Base-by-base conservation (phyloP, 305 asterid species). In the Fraxinus baroniana region DNA sequence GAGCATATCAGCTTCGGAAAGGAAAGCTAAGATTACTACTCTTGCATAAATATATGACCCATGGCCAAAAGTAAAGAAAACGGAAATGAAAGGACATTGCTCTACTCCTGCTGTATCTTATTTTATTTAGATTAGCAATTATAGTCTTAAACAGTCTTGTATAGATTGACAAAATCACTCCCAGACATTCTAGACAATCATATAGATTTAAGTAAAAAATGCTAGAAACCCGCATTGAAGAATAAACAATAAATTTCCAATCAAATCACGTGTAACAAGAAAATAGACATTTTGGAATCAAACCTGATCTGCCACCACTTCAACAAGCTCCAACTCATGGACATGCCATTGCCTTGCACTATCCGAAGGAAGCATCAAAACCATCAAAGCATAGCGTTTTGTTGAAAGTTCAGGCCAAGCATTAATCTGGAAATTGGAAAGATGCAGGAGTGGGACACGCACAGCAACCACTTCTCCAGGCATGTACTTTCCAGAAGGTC, bases 271-370 rank as follows among this genome's bases (percentile, higher is more conserved):
- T 22, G 28, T 60, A 84, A 64, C 75, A 41, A 26, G 74, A 77
- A 74, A 75, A 76, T 64, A 76, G 84, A 78, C 15, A 52, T 5
- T 24, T 79, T 7, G 71, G 55, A 80, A 17, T 79, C 88, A 28
- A 85, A 94, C 99, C 99, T 97, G 99, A 78, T 97, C 99, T 1
- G 98, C 99, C 82, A 97, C 99, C 46, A 95, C 99, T 90, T 97
- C 97, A 52, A 97, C 99, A 87, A 97, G 99, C 91, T 97, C 99
- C 90, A 97, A 72, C 86, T 97, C 98, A 76, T 97, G 98, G 79
- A 86, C 89, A 80, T 94, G 99, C 99, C 99, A 97, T 82, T 93
- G 96, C 87, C 99, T 91, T 62, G 98, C 99, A 88, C 98, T 95
- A 82, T 93, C 94, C 0, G 97, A 93, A 79, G 99, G 99, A 75